Base-by-base conservation (phyloP, 2,329 filamentous ascomycete genomes). In the Furcasterigmium furcatum region DNA sequence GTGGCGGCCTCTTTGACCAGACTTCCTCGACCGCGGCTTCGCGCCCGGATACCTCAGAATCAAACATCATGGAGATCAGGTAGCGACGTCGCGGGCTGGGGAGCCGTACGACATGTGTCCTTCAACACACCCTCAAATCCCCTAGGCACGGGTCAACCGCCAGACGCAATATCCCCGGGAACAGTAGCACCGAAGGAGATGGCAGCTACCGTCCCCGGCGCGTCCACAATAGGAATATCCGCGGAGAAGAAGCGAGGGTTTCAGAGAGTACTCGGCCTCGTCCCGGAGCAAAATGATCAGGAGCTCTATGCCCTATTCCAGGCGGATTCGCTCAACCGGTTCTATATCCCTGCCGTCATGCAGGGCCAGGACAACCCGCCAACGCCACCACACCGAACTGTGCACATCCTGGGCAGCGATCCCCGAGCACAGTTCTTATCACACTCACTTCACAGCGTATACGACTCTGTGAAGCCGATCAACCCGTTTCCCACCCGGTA, bases 391-490 rank as follows among this genome's bases (percentile, higher is more conserved):
- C 61, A n/a, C 58, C 60, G 14, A 55, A 70, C 66, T 22, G 68
- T 71, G 18, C 63, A 71, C 43, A 68, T 71, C 9, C 59, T 74
- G 2, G 69, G 67, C 19, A 59, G 67, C 42, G 69, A 72, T 49
- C 65, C 62, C 38, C 57, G 67, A 32, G 67, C 68, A 18, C 61
- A 62, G 19, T 70, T 69, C 20, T 64, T 71, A 10, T 67, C 68
- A 3, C 67, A 71, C 38, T 67, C 66, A 1, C 54, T 71, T 7
- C 69, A 63, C 4, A 63, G 62, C 13, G 61, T 71, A 1, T 71
- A 71, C 48, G 65, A 69, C 34, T 67, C 65, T 1, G 65, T 71
- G 3, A 16, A 36, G 34, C 34, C 12, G n/a, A 36, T 36, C 9
- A 20, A 7, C 6, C 14, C 30, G 30, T 10, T 12, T 19, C 18